phyloP scores from a whole-genome alignment of 345 rosid species.

The Aethionema arabicum region DNA sequence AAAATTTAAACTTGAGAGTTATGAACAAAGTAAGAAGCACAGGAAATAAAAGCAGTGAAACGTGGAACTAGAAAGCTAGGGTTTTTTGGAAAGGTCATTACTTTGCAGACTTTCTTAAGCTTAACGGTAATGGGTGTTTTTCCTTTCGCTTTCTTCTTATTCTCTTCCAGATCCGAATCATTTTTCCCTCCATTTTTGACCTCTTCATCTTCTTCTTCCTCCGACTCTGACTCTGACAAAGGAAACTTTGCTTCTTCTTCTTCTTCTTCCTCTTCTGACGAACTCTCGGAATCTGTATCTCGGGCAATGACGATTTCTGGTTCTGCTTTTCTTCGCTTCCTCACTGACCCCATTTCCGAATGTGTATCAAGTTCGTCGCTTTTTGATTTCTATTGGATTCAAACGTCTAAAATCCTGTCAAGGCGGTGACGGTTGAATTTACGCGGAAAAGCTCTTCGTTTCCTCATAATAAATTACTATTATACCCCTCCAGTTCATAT shows the following conservation, averaged over 20 bases:
- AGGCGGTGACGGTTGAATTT: conserved; percentile 16
- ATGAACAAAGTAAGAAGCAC: not conserved
- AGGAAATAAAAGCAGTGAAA: not conserved
- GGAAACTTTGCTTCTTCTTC: conserved; percentile 30
- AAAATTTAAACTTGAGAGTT: not conserved
- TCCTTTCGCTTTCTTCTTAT: conserved; percentile 50
- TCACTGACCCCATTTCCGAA: conserved; percentile 50
- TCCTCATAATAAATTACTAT: not conserved
- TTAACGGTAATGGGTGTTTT: conserved; percentile 78
- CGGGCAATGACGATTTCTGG: conserved; percentile 65
- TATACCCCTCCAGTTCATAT: conserved; percentile 7
- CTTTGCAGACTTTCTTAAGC: conserved; percentile 97
- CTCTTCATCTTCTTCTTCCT: conserved; percentile 35
- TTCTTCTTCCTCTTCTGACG: conserved; percentile 58
- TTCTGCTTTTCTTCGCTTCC: conserved; percentile 48
- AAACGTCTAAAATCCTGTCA: conserved; percentile 18
- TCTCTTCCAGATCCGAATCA: conserved; percentile 29
- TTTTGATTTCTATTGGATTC: conserved; percentile 22
- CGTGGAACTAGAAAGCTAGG: conserved; percentile 15
- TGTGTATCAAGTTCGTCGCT: conserved; percentile 20
- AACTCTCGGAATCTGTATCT: conserved; percentile 81
- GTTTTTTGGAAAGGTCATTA: conserved; percentile 22
- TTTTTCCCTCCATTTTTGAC: conserved; percentile 36
- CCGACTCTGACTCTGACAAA: conserved; percentile 32
- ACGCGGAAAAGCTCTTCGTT: not conserved